Evolutionary conservation across 345 rosid genomes (phyloP).

Genomic region (Salix exigua): DNA sequence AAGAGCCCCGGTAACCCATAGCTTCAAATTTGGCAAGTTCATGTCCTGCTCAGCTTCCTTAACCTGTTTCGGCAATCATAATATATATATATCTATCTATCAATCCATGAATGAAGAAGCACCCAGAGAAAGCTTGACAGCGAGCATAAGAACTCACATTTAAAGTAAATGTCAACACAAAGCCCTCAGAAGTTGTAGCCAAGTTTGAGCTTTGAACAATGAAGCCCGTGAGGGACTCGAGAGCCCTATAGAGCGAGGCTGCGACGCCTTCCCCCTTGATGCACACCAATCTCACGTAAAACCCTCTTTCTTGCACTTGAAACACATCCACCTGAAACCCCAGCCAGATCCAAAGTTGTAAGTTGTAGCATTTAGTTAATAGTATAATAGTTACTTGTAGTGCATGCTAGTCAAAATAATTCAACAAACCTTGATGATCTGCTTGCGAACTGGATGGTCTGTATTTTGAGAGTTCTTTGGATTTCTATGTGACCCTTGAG

Average conservation of each 20-base stretch:
- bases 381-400: too few relatives aligned
- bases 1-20: constrained; percentile 67
- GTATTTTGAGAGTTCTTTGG: constrained; percentile 23
- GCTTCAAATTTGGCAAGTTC: constrained; percentile 61
- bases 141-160: constrained; percentile 34
- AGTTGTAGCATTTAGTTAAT: too few relatives aligned
- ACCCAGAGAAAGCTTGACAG: background rate
- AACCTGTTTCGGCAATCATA: constrained; percentile 32
- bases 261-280: constrained; percentile 59
- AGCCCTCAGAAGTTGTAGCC: constrained; percentile 46
- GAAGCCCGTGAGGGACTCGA: constrained; percentile 69
- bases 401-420: background rate
- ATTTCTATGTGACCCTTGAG: constrained; percentile 22
- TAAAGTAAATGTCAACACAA: constrained; percentile 54
- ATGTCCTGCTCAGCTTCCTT: constrained; percentile 41
- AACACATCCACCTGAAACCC: constrained; percentile 54
- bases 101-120: background rate
- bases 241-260: constrained; percentile 58
- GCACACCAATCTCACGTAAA: constrained; percentile 57
- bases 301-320: constrained; percentile 72
- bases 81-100: background rate
- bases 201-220: constrained; percentile 63
- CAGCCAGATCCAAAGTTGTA: too few relatives aligned
- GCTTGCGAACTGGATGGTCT: constrained; percentile 32
- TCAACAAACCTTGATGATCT: constrained; percentile 52